Evolutionary conservation across 2,329 filamentous ascomycete species (phyloP), one percentile per base, ranked within the genome.

Genomic region (Rhynchosporium graminicola): DNA sequence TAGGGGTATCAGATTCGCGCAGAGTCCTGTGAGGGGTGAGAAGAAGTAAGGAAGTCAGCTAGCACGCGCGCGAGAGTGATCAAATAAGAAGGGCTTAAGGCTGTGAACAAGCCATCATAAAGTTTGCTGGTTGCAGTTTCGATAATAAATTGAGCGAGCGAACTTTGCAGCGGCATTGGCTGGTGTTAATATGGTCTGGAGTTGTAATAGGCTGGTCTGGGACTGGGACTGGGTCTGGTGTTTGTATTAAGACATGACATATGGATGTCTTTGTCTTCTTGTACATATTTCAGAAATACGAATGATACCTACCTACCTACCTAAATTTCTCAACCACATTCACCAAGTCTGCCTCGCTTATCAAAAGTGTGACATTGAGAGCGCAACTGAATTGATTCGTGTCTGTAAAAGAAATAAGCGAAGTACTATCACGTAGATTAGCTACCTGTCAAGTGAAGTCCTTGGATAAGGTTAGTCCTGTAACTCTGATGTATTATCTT

Each of bases 1-100:
- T 40, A 65, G 70, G 26, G 73, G 72, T 1, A 75, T 75, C 56
- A 64, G 73, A 28, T 75, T 75, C 57, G 73, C 72, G 6, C 67
- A 73, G 64, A 74, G 73, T 63, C 73, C 73, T 15, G 71, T 73
- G 5, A 63, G 71, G 29, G 67, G 64, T 20, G 65, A 52, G 65
- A 67, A 63, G 56, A 56, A 56, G 42, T 54, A 26, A 48, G 15
- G 12, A 31, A 31, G 31, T 56, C 8, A 31, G n/a, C 33, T 31
- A 13, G 43, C 15, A 31, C 12, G 4, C 1, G n/a, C 8, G 46
- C 33, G 9, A 36, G 33, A 36, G 33, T 1, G 29, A 12, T 6
- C n/a, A 48, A 12, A 48, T 1, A 1, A 31, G 28, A 12, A 20
- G 20, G 20, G 20, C 20, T 20, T 20, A 20, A 20, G 28, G 10